phyloP scores from a whole-genome alignment of 768 basidiomycete species.

The Boletus pseudopeckii region DNA sequence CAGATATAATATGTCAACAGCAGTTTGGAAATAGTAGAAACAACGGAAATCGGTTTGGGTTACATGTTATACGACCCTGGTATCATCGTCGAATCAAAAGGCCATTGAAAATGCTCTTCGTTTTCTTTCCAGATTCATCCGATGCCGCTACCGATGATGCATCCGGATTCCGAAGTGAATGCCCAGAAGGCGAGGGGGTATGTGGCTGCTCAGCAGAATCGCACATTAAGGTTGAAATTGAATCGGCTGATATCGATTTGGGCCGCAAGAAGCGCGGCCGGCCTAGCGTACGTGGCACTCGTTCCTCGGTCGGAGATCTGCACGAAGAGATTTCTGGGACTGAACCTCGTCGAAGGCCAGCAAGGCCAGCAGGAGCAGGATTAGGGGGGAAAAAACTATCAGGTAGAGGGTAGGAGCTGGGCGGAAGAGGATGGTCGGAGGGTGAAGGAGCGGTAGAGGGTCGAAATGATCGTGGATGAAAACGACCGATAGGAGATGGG shows the following conservation, averaged over 20 bases:
- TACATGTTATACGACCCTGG: neutral
- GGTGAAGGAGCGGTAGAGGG: slow-evolving; percentile 51
- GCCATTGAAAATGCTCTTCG: slow-evolving; percentile 40
- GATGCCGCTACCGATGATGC: neutral
- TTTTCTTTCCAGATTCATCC: slow-evolving; percentile 30
- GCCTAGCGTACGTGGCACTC: slow-evolving; percentile 16
- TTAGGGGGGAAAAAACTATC: neutral
- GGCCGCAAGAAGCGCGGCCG: slow-evolving; percentile 34
- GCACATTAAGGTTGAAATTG: slow-evolving; percentile 37
- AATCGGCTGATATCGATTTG: slow-evolving; percentile 57
- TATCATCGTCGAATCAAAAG: slow-evolving; percentile 38
- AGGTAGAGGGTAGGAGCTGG: neutral
- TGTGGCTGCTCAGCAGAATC: slow-evolving; percentile 10
- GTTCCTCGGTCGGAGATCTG: slow-evolving; percentile 15
- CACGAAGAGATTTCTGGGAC: slow-evolving; percentile 23
- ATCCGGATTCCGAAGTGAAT: slow-evolving; percentile 1
- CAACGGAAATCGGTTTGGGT: neutral
- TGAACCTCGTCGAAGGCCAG: slow-evolving; percentile 26
- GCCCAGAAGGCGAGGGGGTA: slow-evolving; percentile 6
- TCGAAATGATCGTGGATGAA: slow-evolving; percentile 31
- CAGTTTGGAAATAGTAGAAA: slow-evolving; percentile 7
- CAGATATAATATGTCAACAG: slow-evolving; percentile 21
- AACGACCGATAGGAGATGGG: slow-evolving; percentile 16
- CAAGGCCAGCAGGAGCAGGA: slow-evolving; percentile 3
- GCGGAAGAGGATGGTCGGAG: slow-evolving; percentile 19